Evolutionary conservation across 139 green algal genomes (phyloP), one percentile per base, ranked within the genome.

Genomic region (Picochlorum sp.): DNA sequence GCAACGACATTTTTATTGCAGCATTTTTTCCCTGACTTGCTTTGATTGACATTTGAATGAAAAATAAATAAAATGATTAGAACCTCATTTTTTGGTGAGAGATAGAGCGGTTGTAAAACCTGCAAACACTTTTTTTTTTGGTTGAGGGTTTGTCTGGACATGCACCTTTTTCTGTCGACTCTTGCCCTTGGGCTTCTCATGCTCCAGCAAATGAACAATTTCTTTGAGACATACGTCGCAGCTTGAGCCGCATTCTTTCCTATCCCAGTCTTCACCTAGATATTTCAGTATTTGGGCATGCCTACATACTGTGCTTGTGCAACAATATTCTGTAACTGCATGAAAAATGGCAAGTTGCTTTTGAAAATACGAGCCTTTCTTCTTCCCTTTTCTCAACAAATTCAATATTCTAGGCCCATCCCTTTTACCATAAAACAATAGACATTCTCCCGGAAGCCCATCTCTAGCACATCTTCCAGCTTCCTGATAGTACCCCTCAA

Each of bases 381-480:
- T 65, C 30, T 66, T 59, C 15, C 61, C 61, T 14, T 23, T 56
- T 46, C 61, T 58, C 13, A 66, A 56, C 0, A 66, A 16, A 41
- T 66, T 66, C 1, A 82, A 47, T 62, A 87, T 73, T 20, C 78
- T 68, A 13, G 58, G 59, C 11, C 71, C 46, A 58, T 88, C 82
- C 11, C 62, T 49, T 23, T 56, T 56, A 1, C 66, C 67, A 45
- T 76, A 77, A 50, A 78, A 77, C 20, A 90, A 51, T 5, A 87
- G 52, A 68, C 84, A 90, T 28, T 81, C 65, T 6, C 73, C 61
- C 6, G 78, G 76, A 34, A 64, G 50, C 4, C 82, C 84, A 73
- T 92, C 86, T 23, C 86, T 70, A 18, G 86, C 86, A 20, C 82
- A 83, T 11, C 87, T 71, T 6, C 87, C 86, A 10, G 73, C 82